Evolutionary conservation across 768 basidiomycete species (phyloP).

Genomic region (Termitomyces sp.): DNA sequence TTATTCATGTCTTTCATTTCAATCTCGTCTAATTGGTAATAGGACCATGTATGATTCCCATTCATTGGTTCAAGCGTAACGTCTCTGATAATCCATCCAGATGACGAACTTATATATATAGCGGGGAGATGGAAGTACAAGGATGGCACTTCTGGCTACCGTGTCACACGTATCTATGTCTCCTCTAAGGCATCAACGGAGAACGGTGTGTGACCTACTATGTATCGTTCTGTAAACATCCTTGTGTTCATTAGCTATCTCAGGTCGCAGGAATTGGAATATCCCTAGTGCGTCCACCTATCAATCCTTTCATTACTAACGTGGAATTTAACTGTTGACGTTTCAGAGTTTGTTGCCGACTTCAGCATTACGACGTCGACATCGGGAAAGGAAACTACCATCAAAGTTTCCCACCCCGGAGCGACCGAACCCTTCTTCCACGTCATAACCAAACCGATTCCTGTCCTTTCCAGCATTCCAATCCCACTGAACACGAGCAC

Average conservation of each 20-base stretch:
- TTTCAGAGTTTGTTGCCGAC: slow-evolving; percentile 25
- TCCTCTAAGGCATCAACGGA: slow-evolving; percentile 25
- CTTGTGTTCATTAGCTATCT: background rate
- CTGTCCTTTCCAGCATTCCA: slow-evolving; percentile 20
- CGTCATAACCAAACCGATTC: slow-evolving; percentile 22
- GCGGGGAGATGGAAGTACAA: slow-evolving; percentile 31
- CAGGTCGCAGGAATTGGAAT: slow-evolving; percentile 33
- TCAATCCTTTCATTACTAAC: no score
- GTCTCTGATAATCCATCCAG: background rate
- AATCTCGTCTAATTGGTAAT: no score
- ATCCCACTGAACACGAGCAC: slow-evolving; percentile 17
- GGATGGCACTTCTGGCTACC: slow-evolving; percentile 19
- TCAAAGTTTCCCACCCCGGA: slow-evolving; percentile 21
- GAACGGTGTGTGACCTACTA: slow-evolving; percentile 21
- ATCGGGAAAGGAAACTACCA: slow-evolving; percentile 16
- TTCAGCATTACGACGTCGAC: slow-evolving; percentile 20
- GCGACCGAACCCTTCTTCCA: slow-evolving; percentile 26
- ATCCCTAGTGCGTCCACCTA: slow-evolving; percentile 23
- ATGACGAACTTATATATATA: slow-evolving; percentile 31
- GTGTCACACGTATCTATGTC: slow-evolving; percentile 33
- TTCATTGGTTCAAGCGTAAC: background rate
- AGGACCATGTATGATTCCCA: background rate
- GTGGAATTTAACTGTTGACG: background rate
- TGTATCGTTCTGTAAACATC: background rate
- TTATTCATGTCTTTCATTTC: background rate